Base-by-base conservation (phyloP, 495 filamentous ascomycete genomes). In the Penicillium parvum region DNA sequence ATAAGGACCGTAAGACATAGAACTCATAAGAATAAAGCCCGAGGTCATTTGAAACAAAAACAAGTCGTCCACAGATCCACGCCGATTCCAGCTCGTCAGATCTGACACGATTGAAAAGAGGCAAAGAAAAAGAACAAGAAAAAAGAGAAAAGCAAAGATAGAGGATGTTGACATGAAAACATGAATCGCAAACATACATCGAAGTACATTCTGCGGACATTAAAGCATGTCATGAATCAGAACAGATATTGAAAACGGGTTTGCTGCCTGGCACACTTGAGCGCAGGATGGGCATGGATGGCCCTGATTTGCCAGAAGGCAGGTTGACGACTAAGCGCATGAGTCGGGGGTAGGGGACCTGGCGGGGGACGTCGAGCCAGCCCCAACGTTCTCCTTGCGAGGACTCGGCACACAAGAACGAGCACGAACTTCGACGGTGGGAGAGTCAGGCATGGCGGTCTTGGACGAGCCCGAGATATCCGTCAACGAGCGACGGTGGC, bases 331-430 rank as follows among this genome's bases (percentile, higher is more conserved):
- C n/a, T n/a, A 67, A 61, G 1, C 62, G 56, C 26, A 58, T 47
- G 3, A n/a, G n/a, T n/a, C n/a, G n/a, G n/a, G n/a, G n/a, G n/a
- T n/a, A n/a, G n/a, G n/a, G n/a, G n/a, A n/a, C n/a, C n/a, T n/a
- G n/a, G n/a, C n/a, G n/a, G 65, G 66, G 12, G 69, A 71, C 22
- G 63, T 35, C 11, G 64, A 69, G 2, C 50, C 57, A 3, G 62
- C 50, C 37, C 57, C 63, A 45, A 57, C 40, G 25, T 64, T 61
- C 32, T 63, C 62, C 49, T 70, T 72, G 3, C 46, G 55, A 16
- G 65, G 55, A 38, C 50, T 68, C n/a, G 57, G 52, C 29, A 53
- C 44, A 29, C 49, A 50, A 1, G 64, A 60, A 14, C 45, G 53
- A 32, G 47, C 29, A 14, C 45, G 53, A 32, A 45, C 29, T 23